Base-by-base conservation (phyloP, 2,329 filamentous ascomycete species). In the Cercospora beticola region DNA sequence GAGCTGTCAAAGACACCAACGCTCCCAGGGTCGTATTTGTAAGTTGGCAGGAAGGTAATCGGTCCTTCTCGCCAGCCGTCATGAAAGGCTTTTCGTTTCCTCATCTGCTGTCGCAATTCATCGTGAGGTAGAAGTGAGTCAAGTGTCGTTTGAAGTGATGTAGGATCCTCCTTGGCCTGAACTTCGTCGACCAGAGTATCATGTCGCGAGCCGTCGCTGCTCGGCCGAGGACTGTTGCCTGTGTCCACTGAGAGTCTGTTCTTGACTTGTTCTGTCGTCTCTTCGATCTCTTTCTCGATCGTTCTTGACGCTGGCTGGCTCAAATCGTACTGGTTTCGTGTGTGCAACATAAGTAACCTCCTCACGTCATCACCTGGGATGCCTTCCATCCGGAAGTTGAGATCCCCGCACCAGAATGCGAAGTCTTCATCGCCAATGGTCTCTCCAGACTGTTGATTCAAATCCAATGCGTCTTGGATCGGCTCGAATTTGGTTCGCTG, bases 1-100 rank as follows among this genome's bases (percentile, higher is more conserved):
- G 94, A 97, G 0, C 94, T 93, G 81, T 99, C 96, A 78, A 97
- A 99, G 31, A 93, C 86, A 1, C 92, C 92, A 33, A 97, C 88
- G 31, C 91, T 97, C n/a, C 95, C 95, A 30, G 97, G 85, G 76
- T 99, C 96, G 74, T 99, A 99, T 79, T 99, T 99, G 81, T 99
- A 99, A 0, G 95, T 96, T 1, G 95, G 95, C 16, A 98, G 79
- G 76, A 99, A 99, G 0, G 88, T 88, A 66, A 99, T 94, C 0
- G 88, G 85, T 0, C 94, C 95, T 83, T 99, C 95, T 62, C 87
- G 86, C 94, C 95, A 99, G 0, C 94, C 94, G 70, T 97, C 92
- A 68, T 97, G 88, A 70, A 99, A 97, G 0, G 89, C 89, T 77
- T 91, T 95, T n/a, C 88, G 86, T 46, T 88, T 82, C 72, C 86